Evolutionary conservation across 257 asterid species (phyloP).

Genomic region (Hygrophila difformis): DNA sequence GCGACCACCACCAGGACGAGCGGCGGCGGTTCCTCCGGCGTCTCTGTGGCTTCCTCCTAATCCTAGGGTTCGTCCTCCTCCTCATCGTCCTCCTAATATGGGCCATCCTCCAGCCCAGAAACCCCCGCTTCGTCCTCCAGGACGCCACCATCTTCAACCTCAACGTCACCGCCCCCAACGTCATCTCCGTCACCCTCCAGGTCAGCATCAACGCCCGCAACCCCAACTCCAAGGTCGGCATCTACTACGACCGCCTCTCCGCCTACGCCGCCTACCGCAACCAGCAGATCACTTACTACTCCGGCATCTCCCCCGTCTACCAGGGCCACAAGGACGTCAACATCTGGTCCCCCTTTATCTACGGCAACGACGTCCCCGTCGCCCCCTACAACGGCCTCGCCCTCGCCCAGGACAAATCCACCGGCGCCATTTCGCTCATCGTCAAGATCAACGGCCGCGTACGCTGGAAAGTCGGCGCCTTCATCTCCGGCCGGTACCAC

Average conservation of each 20-base stretch:
- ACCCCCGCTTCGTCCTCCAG: conserved; percentile 71
- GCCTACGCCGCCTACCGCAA: conserved; percentile 52
- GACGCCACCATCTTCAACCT: conserved; percentile 86
- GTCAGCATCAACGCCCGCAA: conserved; percentile 65
- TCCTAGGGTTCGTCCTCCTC: conserved; percentile 39
- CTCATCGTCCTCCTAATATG: conserved; percentile 47
- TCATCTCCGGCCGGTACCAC: conserved; percentile 58
- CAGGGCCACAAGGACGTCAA: conserved; percentile 75
- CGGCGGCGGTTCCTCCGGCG: conserved; percentile 23
- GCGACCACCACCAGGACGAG: conserved; percentile 49
- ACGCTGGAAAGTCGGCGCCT: conserved; percentile 58
- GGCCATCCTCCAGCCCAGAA: conserved; percentile 73
- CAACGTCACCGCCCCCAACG: conserved; percentile 68
- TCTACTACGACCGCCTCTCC: conserved; percentile 48
- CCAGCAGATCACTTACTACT: conserved; percentile 76
- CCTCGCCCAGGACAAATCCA: conserved; percentile 35
- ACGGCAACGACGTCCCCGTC: conserved; percentile 62
- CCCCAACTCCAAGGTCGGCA: conserved; percentile 58
- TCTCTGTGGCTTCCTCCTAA: conserved; percentile 22
- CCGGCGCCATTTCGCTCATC: conserved; percentile 41
- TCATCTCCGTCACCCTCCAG: conserved; percentile 66
- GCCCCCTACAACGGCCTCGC: conserved; percentile 80
- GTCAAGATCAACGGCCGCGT: conserved; percentile 64
- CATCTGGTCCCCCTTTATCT: conserved; percentile 83
- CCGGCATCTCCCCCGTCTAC: conserved; percentile 60